A percentile compares a stretch with the other conserved stretches of the same genome.
Evolutionary conservation across 352 stramenopile species (phyloP).

Genomic region (Phytopythium aichiense): DNA sequence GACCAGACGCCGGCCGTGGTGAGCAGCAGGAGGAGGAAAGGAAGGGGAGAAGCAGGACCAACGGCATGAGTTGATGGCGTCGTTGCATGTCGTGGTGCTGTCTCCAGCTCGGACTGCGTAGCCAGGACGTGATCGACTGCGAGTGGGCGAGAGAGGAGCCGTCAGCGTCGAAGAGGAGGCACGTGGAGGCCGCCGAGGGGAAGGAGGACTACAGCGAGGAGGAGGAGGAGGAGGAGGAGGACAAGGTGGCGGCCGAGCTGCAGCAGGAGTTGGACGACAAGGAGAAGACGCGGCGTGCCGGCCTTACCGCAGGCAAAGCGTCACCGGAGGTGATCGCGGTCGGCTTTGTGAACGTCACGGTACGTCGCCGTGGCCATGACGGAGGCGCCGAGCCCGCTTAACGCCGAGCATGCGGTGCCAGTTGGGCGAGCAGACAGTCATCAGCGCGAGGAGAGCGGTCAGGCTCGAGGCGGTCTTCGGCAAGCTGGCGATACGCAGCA

Average conservation of each 20-base stretch:
- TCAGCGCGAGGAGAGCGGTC: neutral
- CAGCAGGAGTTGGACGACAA: neutral
- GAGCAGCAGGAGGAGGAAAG: neutral
- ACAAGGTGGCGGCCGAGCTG: neutral
- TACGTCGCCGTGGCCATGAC: too few species aligned
- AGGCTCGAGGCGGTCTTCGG: neutral
- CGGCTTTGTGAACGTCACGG: too few species aligned
- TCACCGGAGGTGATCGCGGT: too few species aligned
- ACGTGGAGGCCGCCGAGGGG: neutral
- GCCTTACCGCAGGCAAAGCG: too few species aligned
- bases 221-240: neutral
- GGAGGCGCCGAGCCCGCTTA: too few species aligned
- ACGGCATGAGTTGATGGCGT: neutral
- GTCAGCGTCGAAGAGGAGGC: neutral
- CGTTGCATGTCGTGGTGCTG: neutral
- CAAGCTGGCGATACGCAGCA: neutral
- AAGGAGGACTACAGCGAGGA: neutral
- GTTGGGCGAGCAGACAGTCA: neutral
- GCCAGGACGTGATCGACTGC: neutral
- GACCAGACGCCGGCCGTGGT: neutral
- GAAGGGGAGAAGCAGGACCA: too few species aligned
- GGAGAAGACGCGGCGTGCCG: too few species aligned
- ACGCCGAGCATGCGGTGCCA: neutral
- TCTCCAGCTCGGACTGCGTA: neutral
- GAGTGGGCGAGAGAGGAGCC: neutral